Conservation (phyloP, 2,329 filamentous ascomycete genomes). For the Aspergillus ruber region DNA sequence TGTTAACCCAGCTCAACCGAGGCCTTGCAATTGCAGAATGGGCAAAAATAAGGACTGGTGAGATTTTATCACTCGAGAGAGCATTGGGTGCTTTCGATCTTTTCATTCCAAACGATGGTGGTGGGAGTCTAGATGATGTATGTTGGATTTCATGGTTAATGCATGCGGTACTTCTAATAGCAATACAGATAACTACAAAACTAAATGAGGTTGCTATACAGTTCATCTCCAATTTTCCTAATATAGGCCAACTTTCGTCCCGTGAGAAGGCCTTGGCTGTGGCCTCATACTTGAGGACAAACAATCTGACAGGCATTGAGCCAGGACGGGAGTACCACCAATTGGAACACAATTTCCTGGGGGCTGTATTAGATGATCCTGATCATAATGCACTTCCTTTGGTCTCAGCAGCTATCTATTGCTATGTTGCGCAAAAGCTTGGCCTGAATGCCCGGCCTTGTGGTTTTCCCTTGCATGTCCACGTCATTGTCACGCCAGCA, state of each 20-base stretch:
- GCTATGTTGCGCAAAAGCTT: slow-evolving; percentile 66
- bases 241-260: slow-evolving; percentile 53
- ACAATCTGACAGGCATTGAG: slow-evolving; percentile 65
- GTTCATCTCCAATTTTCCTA: slow-evolving; percentile 49
- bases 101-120: slow-evolving; percentile 69
- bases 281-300: slow-evolving; percentile 61
- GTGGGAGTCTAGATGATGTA: slow-evolving; percentile 69
- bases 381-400: slow-evolving; percentile 77
- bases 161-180: slow-evolving; percentile 9
- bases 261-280: slow-evolving; percentile 63
- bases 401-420: slow-evolving; percentile 82
- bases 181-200: slow-evolving; percentile 52
- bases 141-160: slow-evolving; percentile 13
- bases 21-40: slow-evolving; percentile 72
- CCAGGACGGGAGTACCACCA: slow-evolving; percentile 66
- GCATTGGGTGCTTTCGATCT: slow-evolving; percentile 80
- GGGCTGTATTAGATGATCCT: slow-evolving; percentile 65
- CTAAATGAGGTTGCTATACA: slow-evolving; percentile 58
- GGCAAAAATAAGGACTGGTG: slow-evolving; percentile 50
- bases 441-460: slow-evolving; percentile 72
- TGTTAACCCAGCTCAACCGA: slow-evolving; percentile 75
- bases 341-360: slow-evolving; percentile 81
- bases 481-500: slow-evolving; percentile 65
- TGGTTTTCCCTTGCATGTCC: slow-evolving; percentile 77
- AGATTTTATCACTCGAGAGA: slow-evolving; percentile 59